Evolutionary conservation across 2,329 filamentous ascomycete species (phyloP), one percentile per base, ranked within the genome.

Genomic region (Pseudogymnoascus pannorum): DNA sequence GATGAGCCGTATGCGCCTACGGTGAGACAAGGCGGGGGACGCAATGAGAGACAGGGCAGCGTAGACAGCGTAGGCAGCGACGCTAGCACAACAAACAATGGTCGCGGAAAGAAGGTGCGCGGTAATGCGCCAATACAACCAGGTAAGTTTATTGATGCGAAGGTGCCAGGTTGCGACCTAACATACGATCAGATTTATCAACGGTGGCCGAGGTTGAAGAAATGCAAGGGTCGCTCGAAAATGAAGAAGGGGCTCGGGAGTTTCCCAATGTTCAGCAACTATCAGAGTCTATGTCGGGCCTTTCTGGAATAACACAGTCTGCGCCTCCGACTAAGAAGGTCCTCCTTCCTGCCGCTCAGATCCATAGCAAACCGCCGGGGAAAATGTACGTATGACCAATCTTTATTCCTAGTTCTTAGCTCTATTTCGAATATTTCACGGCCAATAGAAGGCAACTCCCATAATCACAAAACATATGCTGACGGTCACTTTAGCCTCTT

Each of bases 161-260:
- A 35, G 20, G 24, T 29, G 54, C 63, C 9, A 29, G 48, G 11
- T 31, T 69, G 20, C 65, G 58, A n/a, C 8, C 33, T 57, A 22
- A 48, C 58, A 11, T 18, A 6, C 29, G 2, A 58, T 9, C 42
- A 72, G 70, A 70, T 22, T 62, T 72, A 14, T 67, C 68, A 12
- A 64, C 67, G 5, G 67, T 72, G 11, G 63, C 58, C 7, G 70
- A 72, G 63, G 68, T 64, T 18, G 48, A 54, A 31, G 48, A 54
- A 29, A 54, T 31, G n/a, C 48, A 54, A 18, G 48, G 5, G 20
- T 54, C 35, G 22, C 24, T 22, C 11, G 66, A 65, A 22, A 48
- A 57, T 22, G 22, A 61, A 54, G 61, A 62, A 42, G 9, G 29
- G 20, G 59, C 22, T 20, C 33, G 16, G 58, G 44, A 20, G 57